Evolutionary conservation across 768 basidiomycete genomes (phyloP).

Genomic region (Steccherinum ochraceum): DNA sequence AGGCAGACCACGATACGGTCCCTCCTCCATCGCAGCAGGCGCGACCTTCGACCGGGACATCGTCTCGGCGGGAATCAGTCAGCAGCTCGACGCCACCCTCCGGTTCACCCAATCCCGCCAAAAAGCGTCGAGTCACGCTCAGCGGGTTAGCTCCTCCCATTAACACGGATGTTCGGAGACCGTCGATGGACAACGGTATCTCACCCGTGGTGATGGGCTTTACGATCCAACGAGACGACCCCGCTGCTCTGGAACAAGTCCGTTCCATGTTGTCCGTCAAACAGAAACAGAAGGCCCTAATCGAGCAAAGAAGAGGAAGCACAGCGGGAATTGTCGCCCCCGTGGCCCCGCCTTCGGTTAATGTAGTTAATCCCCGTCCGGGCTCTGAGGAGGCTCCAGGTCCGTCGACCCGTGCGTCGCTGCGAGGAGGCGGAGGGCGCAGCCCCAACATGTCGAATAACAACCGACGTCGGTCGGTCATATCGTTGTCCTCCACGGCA

Average conservation of each 20-base stretch:
- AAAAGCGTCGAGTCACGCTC: slow-evolving; percentile 69
- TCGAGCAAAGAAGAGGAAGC: slow-evolving; percentile 65
- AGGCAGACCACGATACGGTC: slow-evolving; percentile 46
- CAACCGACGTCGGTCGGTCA: slow-evolving; percentile 19
- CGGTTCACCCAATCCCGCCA: slow-evolving; percentile 36
- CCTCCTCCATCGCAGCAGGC: slow-evolving; percentile 24
- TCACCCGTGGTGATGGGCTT: slow-evolving; percentile 65
- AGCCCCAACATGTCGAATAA: slow-evolving; percentile 28
- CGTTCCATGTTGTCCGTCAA: slow-evolving; percentile 58
- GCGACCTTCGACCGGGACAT: slow-evolving; percentile 7
- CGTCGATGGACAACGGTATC: slow-evolving; percentile 31
- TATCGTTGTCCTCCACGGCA: slow-evolving; percentile 14
- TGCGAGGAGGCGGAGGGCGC: slow-evolving; percentile 26
- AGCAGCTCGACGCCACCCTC: slow-evolving; percentile 35
- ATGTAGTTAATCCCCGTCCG: slow-evolving; percentile 16
- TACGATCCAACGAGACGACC: slow-evolving; percentile 52
- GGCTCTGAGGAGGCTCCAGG: slow-evolving; percentile 6
- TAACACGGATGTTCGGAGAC: slow-evolving; percentile 44
- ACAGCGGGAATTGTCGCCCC: slow-evolving; percentile 25
- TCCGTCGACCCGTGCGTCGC: slow-evolving; percentile 22
- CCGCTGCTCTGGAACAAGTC: slow-evolving; percentile 51
- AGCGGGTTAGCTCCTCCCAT: slow-evolving; percentile 51
- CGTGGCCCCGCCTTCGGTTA: slow-evolving; percentile 19
- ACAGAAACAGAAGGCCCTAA: slow-evolving; percentile 65
- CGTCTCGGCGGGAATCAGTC: neutral